phyloP scores from a whole-genome alignment of 306 rosid genomes.

The Sicyos edulis region DNA sequence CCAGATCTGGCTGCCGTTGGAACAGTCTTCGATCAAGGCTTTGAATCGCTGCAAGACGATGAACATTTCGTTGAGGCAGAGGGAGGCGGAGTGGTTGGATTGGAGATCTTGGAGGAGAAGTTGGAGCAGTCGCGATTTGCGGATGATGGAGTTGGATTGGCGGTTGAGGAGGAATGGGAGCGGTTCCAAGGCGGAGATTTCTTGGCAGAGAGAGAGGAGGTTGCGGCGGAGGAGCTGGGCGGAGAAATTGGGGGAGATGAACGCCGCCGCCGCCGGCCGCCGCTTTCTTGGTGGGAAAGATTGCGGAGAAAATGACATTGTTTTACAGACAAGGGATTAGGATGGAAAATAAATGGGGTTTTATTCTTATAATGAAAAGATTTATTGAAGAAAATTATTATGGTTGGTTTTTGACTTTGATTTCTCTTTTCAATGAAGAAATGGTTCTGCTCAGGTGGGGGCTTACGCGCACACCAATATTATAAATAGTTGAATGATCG shows the following conservation, averaged over 20 bases:
- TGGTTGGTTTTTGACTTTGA: slow-evolving; percentile 17
- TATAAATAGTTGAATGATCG: too few species aligned
- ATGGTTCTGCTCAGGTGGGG: not conserved
- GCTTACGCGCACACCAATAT: not conserved
- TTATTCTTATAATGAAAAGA: not conserved
- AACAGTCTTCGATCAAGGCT: slow-evolving; percentile 55
- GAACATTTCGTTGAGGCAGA: slow-evolving; percentile 74
- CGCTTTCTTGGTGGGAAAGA: slow-evolving; percentile 49
- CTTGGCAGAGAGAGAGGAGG: slow-evolving; percentile 44
- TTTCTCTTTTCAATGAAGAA: not conserved
- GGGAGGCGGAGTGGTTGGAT: slow-evolving; percentile 33
- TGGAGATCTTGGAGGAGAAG: slow-evolving; percentile 56
- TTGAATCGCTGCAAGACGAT: slow-evolving; percentile 63
- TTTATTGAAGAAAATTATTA: not conserved
- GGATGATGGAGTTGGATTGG: slow-evolving; percentile 38
- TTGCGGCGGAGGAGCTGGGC: slow-evolving; percentile 41
- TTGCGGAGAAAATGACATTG: slow-evolving; percentile 54
- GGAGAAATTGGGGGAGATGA: slow-evolving; percentile 41
- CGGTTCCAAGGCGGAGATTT: slow-evolving; percentile 40
- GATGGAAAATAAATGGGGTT: not conserved
- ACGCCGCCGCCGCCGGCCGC: slow-evolving; percentile 47
- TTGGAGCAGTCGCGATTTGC: slow-evolving; percentile 49
- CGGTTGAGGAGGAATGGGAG: slow-evolving; percentile 37
- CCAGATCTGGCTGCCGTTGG: slow-evolving; percentile 58
- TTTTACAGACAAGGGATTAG: not conserved